Evolutionary conservation across 768 basidiomycete species (phyloP), one percentile per base, ranked within the genome.

Genomic region (Tylopilus subfusipes): DNA sequence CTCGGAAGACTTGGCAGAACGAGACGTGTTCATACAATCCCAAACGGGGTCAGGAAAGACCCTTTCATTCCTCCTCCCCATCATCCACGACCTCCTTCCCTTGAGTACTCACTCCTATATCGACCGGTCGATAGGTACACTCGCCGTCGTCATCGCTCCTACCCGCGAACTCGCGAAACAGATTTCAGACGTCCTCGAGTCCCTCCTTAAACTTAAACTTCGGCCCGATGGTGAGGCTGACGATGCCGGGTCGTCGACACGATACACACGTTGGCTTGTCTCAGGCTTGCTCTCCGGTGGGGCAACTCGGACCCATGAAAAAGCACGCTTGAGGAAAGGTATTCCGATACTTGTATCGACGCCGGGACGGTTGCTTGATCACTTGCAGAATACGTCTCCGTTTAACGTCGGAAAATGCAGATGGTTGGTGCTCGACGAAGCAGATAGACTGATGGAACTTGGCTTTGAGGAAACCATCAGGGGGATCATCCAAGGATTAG

Each of bases 1-100:
- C 9, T 69, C 76, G 0, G 60, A 71, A 25, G 74, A 68, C 57
- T 72, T 71, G 55, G 57, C 62, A 45, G 73, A 75, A 46, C 78
- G 88, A 55, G 93, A 96, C 70, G 82, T 90, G 14, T 95, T 97
- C 70, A 90, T 98, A 52, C 95, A 97, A 70, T 91, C 93, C 13
- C 94, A 98, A 68, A 98, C 96, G 10, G 96, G 96, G 52, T 98
- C 95, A 0, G 96, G 96, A 66, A 98, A 98, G 73, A 98, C 95
- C 0, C 75, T 98, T 22, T 82, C 94, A 4, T 98, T 90, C 75
- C 82, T 98, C 22, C 82, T 98, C 12, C 96, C 96, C 25, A 93
- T 98, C 69, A 82, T 98, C 42, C 92, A 98, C 58, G 93, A 96
- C 69, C 86, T 98, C 50, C 81, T 98, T 33, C 92, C 93, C 1